Percentiles rank a stretch among this genome's conserved stretches.
Evolutionary conservation across 169 alveolate genomes (phyloP).

Genomic region (Plasmodium malariae): DNA sequence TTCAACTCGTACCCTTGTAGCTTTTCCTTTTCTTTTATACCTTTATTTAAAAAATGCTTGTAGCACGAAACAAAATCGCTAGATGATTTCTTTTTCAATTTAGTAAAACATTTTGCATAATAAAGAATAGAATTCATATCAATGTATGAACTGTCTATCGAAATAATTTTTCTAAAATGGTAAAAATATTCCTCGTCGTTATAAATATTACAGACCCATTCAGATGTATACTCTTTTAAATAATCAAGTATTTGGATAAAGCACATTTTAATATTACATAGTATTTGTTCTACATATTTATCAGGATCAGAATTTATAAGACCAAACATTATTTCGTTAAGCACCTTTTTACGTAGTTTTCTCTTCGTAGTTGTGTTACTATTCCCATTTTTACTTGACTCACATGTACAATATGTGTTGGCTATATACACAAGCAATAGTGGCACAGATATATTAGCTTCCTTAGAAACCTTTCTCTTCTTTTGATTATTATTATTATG

Average conservation of each 20-base stretch:
- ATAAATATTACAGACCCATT: conserved; percentile 1
- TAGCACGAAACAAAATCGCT: too few relatives aligned
- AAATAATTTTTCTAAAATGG: conserved; percentile 40
- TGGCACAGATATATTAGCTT: neutral
- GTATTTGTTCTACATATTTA: conserved; percentile 38
- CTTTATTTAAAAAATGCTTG: too few relatives aligned
- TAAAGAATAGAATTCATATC: conserved; percentile 22
- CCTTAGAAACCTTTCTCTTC: neutral
- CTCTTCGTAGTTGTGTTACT: neutral
- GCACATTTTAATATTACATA: conserved; percentile 40
- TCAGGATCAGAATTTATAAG: conserved; percentile 15
- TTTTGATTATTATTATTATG: neutral
- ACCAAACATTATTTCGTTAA: conserved; percentile 34
- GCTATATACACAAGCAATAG: neutral
- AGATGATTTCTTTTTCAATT: too few relatives aligned
- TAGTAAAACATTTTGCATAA: too few relatives aligned
- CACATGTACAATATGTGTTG: neutral
- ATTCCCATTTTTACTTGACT: neutral
- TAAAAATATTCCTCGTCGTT: conserved; percentile 28
- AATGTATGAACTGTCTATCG: conserved; percentile 24
- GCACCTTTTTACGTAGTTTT: neutral
- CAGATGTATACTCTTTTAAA: conserved; percentile 14
- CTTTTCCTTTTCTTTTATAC: too few relatives aligned
- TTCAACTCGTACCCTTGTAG: too few relatives aligned
- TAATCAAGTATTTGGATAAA: conserved; percentile 32